A percentile compares a stretch with the other conserved stretches of the same genome.
phyloP scores from a whole-genome alignment of 2,329 filamentous ascomycete genomes.

The Cytospora piceicola region DNA sequence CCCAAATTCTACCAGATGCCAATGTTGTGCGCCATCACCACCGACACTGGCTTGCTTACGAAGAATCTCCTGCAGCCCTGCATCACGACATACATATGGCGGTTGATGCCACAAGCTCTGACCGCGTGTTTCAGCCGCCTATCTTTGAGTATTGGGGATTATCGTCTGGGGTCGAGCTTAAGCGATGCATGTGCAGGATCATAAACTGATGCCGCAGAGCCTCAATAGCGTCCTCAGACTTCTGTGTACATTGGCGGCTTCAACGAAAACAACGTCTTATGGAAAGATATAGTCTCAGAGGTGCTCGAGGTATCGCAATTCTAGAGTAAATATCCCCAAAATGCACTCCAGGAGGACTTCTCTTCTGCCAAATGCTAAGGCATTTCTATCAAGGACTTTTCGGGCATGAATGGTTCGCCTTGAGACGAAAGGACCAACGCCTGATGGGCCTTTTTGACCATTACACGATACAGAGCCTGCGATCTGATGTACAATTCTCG shows the following conservation, averaged over 20 bases:
- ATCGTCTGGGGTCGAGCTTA: background rate
- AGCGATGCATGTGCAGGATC: background rate
- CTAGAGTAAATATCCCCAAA: background rate
- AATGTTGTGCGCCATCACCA: background rate
- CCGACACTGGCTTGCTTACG: background rate
- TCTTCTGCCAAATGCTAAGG: background rate
- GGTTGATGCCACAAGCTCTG: conserved; percentile 6
- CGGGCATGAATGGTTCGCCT: background rate
- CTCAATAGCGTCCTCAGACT: background rate
- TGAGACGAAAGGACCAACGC: background rate
- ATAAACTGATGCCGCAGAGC: background rate
- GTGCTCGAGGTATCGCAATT: background rate
- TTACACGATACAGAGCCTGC: background rate
- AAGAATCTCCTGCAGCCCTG: conserved; percentile 5
- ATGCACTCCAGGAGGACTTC: background rate
- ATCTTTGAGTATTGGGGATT: background rate
- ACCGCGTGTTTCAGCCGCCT: no score
- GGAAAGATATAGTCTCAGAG: no score
- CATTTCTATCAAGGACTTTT: background rate
- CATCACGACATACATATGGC: conserved; percentile 6
- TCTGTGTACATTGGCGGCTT: background rate
- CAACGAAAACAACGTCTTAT: background rate
- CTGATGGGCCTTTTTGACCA: background rate
- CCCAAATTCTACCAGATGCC: background rate
- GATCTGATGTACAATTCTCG: background rate